Conservation (phyloP, 1,139 yeast genomes). For the Blastobotrys elegans region DNA sequence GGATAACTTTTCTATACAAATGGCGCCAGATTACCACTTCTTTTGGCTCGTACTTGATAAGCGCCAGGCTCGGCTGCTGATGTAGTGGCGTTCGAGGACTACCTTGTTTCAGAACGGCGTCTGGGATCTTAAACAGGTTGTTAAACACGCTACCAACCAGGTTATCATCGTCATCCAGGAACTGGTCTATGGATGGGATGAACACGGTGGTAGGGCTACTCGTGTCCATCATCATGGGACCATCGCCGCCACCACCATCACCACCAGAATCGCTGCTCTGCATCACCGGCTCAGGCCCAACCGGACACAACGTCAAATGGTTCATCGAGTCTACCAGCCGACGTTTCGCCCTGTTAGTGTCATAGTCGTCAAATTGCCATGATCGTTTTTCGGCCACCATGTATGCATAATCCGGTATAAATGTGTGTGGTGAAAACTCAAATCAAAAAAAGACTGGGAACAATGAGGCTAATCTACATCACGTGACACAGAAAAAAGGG, state of each 20-base stretch:
- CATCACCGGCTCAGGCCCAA: background rate
- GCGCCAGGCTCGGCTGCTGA: conserved; percentile 21
- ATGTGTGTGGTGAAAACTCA: no score
- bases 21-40: conserved; percentile 15
- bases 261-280: no score
- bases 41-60: conserved; percentile 21
- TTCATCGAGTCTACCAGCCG: conserved; percentile 12
- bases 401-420: no score
- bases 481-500: no score
- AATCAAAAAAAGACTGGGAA: no score
- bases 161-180: conserved; percentile 19
- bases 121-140: conserved; percentile 13
- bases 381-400: conserved; percentile 8
- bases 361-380: conserved; percentile 3
- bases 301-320: conserved; percentile 1
- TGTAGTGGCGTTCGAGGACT: conserved; percentile 14
- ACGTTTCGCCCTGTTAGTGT: conserved; percentile 3
- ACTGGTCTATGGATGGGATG: conserved; percentile 26
- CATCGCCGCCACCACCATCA: no score
- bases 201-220: conserved; percentile 21
- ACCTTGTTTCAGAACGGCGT: conserved; percentile 10
- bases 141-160: conserved; percentile 16
- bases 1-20: background rate
- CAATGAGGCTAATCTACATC: no score
- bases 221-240: conserved; percentile 20